Evolutionary conservation across 495 filamentous ascomycete species (phyloP), one percentile per base, ranked within the genome.

Genomic region (Xylaria castorea): DNA sequence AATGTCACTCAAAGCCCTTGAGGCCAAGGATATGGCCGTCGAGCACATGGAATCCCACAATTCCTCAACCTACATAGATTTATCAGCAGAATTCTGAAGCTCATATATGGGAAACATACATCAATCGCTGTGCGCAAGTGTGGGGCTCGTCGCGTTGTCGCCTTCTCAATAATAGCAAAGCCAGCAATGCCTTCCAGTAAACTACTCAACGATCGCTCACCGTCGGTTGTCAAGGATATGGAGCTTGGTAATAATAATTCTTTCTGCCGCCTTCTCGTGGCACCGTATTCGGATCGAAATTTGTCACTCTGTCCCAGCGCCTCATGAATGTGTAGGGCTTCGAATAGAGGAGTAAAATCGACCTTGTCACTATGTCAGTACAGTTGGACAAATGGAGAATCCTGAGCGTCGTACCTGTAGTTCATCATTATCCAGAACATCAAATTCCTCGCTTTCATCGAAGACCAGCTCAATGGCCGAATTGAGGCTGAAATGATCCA

Each of bases 41-140:
- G 97, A 92, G 76, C 95, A 98, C 94, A 98, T 95, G 0, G 95
- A 97, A 78, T 98, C 95, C 96, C 96, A 99, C 7, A 99, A 87
- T 79, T 97, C 95, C 77, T 98, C 95, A 63, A 97, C 92, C 93
- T 95, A 6, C 30, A 50, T 11, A 72, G 42, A 69, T 40, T 27
- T 40, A 69, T 86, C 55, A 85, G 81, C 25, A 64, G 40, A 9
- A 20, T 16, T 64, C 44, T 53, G 65, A 34, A 18, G 30, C 58
- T 8, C 2, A 42, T 42, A 27, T 46, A 27, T 16, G n/a, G 38
- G 25, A 50, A 20, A 42, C 88, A 79, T 81, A 97, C 95, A 86
- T 98, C 96, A 68, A 92, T 87, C 18, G 88, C 83, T n/a, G 94
- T 93, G 64, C 96, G 87, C 55, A 98, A 85, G 70, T 93, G 91